These are phyloP conservation scores for Lactarius quietus DNA, from an alignment of 768 basidiomycete genomes.

Conservation along the genomic window DNA sequence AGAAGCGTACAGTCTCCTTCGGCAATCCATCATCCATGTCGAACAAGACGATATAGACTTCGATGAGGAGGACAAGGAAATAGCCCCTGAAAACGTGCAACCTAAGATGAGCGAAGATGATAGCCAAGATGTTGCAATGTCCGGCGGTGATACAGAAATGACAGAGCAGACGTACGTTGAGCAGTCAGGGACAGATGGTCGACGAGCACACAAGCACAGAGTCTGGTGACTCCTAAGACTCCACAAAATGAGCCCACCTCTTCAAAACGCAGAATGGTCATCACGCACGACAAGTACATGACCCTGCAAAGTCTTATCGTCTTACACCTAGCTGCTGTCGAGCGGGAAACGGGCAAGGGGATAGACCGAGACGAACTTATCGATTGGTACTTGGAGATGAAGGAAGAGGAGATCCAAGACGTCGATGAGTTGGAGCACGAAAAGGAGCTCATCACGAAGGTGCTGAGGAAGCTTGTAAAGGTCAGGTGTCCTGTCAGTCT, in stretches of 20 bases:
- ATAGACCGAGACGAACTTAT: slow-evolving; percentile 88
- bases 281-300: slow-evolving; percentile 95
- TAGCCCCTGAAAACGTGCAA: slow-evolving; percentile 43
- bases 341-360: slow-evolving; percentile 70
- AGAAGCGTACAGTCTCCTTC: slow-evolving; percentile 89
- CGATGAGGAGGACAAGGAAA: slow-evolving; percentile 81
- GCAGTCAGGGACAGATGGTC: slow-evolving; percentile 30
- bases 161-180: slow-evolving; percentile 44
- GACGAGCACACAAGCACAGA: slow-evolving; percentile 29
- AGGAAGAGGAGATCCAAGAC: slow-evolving; percentile 77
- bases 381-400: slow-evolving; percentile 93
- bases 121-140: slow-evolving; percentile 62
- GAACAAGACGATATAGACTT: slow-evolving; percentile 99
- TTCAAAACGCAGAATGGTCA: slow-evolving; percentile 76
- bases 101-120: slow-evolving; percentile 41
- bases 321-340: slow-evolving; percentile 71
- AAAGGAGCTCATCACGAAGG: slow-evolving; percentile 85
- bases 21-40: slow-evolving; percentile 98
- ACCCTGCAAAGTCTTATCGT: slow-evolving; percentile 86
- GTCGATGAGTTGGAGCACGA: slow-evolving; percentile 89
- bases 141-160: slow-evolving; percentile 53
- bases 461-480: slow-evolving; percentile 87
- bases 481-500: slow-evolving; percentile 41
- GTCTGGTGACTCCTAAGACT: slow-evolving; percentile 26
- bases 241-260: slow-evolving; percentile 36